A percentile compares a stretch with the other conserved stretches of the same genome.
Evolutionary conservation across 345 rosid species (phyloP).

Genomic region (Pugionium dolabratum): DNA sequence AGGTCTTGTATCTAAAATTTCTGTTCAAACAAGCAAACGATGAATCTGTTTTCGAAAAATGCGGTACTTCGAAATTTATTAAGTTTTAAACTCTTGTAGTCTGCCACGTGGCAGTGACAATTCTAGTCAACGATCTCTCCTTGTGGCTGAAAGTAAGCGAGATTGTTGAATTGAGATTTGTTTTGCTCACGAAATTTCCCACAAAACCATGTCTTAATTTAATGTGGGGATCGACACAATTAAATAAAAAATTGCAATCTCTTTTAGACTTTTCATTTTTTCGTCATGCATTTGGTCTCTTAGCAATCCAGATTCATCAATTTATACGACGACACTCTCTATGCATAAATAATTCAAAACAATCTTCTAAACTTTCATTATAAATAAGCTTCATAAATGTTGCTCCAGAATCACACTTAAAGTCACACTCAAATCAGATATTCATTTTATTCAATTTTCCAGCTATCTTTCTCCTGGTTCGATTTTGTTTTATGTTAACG

Average conservation of each 20-base stretch:
- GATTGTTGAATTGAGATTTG: slow-evolving; percentile 14
- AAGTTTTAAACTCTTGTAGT: no score
- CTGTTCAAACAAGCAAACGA: slow-evolving; percentile 1
- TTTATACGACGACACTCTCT: neutral
- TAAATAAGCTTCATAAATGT: slow-evolving; percentile 32
- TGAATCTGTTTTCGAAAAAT: neutral
- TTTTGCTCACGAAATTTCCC: slow-evolving; percentile 9
- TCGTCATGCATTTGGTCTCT: slow-evolving; percentile 30
- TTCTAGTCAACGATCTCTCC: slow-evolving; percentile 29
- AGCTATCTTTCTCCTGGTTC: slow-evolving; percentile 27
- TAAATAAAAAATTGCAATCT: slow-evolving; percentile 2
- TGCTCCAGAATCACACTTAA: slow-evolving; percentile 20
- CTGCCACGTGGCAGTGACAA: slow-evolving; percentile 15
- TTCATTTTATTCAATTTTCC: slow-evolving; percentile 19
- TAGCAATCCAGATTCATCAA: slow-evolving; percentile 27
- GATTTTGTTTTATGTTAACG: slow-evolving; percentile 8
- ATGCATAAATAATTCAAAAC: neutral
- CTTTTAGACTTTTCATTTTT: neutral
- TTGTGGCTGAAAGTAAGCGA: slow-evolving; percentile 13
- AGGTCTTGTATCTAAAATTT: slow-evolving; percentile 14
- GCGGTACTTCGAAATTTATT: neutral
- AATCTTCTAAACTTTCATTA: slow-evolving; percentile 3
- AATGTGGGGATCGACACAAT: slow-evolving; percentile 3
- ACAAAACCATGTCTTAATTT: slow-evolving; percentile 18
- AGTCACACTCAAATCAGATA: slow-evolving; percentile 19